Evolutionary conservation across 2,329 filamentous ascomycete species (phyloP).

Genomic region (Cladobotryum protrusum): DNA sequence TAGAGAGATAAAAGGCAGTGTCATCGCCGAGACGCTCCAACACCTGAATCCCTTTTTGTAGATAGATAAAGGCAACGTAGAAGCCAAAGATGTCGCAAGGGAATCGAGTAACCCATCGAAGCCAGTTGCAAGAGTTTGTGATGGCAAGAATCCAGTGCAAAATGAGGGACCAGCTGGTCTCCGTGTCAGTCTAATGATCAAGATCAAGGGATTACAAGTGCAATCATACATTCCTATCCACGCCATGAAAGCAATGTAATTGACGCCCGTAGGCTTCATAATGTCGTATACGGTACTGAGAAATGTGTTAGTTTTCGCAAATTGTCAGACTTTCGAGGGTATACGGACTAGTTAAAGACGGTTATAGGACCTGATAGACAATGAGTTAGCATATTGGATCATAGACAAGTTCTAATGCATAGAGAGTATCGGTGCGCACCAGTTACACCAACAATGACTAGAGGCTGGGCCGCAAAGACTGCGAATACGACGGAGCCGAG

Average conservation of each 20-base stretch:
- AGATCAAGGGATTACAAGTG: background rate
- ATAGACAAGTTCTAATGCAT: background rate
- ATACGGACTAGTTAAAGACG: slow-evolving; percentile 74
- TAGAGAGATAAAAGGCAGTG: slow-evolving; percentile 69
- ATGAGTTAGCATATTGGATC: background rate
- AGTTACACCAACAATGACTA: slow-evolving; percentile 88
- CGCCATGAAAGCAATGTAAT: slow-evolving; percentile 86
- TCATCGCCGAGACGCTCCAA: slow-evolving; percentile 65
- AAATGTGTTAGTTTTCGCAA: background rate
- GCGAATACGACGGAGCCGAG: slow-evolving; percentile 77
- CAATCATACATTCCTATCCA: slow-evolving; percentile 72
- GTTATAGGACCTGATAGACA: slow-evolving; percentile 66
- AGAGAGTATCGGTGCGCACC: slow-evolving; percentile 34
- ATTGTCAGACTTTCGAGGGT: background rate
- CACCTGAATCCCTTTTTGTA: slow-evolving; percentile 86
- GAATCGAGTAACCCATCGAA: slow-evolving; percentile 87
- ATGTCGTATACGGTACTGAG: slow-evolving; percentile 81
- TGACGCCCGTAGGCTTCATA: slow-evolving; percentile 66
- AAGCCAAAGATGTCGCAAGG: slow-evolving; percentile 93
- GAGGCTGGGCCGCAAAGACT: slow-evolving; percentile 71
- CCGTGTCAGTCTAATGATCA: background rate
- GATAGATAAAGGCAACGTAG: slow-evolving; percentile 86
- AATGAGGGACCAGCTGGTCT: slow-evolving; percentile 65
- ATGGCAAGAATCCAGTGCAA: slow-evolving; percentile 80
- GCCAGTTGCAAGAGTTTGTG: slow-evolving; percentile 79